Evolutionary conservation across 257 asterid genomes (phyloP), one percentile per base, ranked within the genome.

Genomic region (Fraxinus pennsylvanica): DNA sequence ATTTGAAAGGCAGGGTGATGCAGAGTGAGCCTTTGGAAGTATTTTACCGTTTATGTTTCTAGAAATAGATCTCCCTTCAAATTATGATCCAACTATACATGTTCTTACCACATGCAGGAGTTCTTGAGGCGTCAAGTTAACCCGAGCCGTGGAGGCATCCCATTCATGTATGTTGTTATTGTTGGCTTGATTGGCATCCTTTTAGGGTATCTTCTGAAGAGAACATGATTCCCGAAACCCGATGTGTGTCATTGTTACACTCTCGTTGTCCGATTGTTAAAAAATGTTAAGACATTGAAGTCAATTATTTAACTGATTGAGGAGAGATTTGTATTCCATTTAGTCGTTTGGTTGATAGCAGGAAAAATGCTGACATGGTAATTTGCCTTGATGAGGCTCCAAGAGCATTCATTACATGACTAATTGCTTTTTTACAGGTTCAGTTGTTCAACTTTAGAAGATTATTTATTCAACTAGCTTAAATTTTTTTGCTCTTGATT

Each of bases 141-240:
- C 84, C 86, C 75, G 80, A 87, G 72, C 82, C 78, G 59, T 22
- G 94, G 90, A 9, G 96, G 98, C 47, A 79, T 95, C 78, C 92
- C 98, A 0, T 79, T 92, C 76, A 81, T 87, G 83, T 93, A 91
- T 67, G 97, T 89, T 69, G 25, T 95, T 80, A 87, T 92, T 65
- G 81, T 93, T 43, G 97, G 94, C 72, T 87, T 95, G 81, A 77
- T 95, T 33, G 96, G 99, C 78, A 80, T 93, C 80, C 74, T 95
- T 70, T 74, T 93, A 88, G 99, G 99, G 19, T 95, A 93, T 84
- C 87, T 91, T 78, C 74, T 93, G 89, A 93, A 93, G 91, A 88
- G 85, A 82, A 84, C 88, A 52, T 92, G 81, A 89, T 76, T 25
- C 47, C 30, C 32, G 19, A 47, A 81, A 41, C 22, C 32, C 68